Evolutionary conservation across 2,329 filamentous ascomycete genomes (phyloP).

Genomic region (Microcyclospora tardicrescens): DNA sequence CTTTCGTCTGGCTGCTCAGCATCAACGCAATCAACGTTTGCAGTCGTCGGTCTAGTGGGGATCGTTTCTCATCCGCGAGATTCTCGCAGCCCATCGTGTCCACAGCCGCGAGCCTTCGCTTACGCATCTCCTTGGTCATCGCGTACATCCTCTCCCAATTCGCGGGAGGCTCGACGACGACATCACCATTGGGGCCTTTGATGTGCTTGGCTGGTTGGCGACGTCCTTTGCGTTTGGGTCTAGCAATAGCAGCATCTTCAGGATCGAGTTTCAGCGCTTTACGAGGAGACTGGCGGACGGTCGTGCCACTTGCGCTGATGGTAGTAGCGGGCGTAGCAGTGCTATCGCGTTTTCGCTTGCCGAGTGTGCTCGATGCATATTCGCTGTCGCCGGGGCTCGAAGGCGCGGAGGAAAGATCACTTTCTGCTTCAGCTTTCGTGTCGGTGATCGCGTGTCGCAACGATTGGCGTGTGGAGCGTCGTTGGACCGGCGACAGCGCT

Average conservation of each 20-base stretch:
- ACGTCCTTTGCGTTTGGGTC: constrained; percentile 8
- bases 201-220: constrained; percentile 23
- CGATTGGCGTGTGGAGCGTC: no score
- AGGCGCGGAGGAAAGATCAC: constrained; percentile 8
- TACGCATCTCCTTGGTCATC: constrained; percentile 66
- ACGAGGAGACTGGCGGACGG: constrained; percentile 15
- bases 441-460: no score
- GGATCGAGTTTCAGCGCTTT: constrained; percentile 14
- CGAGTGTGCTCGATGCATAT: constrained; percentile 3
- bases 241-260: constrained; percentile 2
- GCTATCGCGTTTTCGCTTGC: constrained; percentile 14
- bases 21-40: constrained; percentile 81
- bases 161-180: constrained; percentile 43
- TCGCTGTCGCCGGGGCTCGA: constrained; percentile 4
- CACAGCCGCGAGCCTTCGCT: constrained; percentile 61
- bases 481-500: no score
- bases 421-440: constrained; percentile 1
- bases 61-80: constrained; percentile 44
- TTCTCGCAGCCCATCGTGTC: constrained; percentile 95
- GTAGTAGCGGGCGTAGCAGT: constrained; percentile 6
- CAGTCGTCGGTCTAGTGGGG: constrained; percentile 53
- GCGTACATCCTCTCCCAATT: constrained; percentile 78
- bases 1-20: constrained; percentile 86
- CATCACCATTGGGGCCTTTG: constrained; percentile 18
- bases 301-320: constrained; percentile 5